These are phyloP conservation scores for Euphorbia celastroides DNA, from an alignment of 441 rosid genomes.

Conservation along the genomic window DNA sequence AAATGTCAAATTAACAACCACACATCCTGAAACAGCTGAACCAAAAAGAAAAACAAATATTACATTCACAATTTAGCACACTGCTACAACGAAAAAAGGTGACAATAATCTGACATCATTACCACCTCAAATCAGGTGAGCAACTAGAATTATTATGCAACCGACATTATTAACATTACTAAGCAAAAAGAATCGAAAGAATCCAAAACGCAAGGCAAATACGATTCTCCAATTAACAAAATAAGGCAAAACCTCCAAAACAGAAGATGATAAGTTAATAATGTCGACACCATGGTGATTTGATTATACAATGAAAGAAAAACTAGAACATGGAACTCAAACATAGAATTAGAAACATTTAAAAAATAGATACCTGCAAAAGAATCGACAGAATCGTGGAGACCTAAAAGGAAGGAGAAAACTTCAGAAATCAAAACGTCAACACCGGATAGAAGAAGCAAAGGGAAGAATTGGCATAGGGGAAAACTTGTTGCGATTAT, in stretches of 20 bases:
- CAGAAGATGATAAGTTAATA: background rate
- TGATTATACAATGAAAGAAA: background rate
- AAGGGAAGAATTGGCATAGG: background rate
- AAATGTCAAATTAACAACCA: slow-evolving; percentile 11
- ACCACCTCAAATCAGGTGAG: background rate
- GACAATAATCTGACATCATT: background rate
- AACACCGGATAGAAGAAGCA: background rate
- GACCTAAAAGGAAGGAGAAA: background rate
- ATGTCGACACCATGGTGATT: background rate
- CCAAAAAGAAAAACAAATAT: background rate
- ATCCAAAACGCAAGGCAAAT: slow-evolving; percentile 1
- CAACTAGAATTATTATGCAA: background rate
- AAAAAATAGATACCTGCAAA: slow-evolving; percentile 10
- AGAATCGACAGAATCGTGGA: slow-evolving; percentile 1
- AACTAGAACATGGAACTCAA: background rate
- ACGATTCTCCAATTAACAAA: background rate
- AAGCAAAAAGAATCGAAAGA: background rate
- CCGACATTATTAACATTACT: background rate
- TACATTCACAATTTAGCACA: background rate
- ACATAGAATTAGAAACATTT: background rate
- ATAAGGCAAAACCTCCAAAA: background rate
- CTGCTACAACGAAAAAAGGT: background rate
- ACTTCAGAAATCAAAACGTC: background rate
- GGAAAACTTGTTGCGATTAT: background rate
- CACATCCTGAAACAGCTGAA: slow-evolving; percentile 16